Percentiles rank a stretch among this genome's conserved stretches.
These are phyloP conservation scores for Torulaspora globosa DNA, from an alignment of 1,139 yeast species.

Conservation along the genomic window DNA sequence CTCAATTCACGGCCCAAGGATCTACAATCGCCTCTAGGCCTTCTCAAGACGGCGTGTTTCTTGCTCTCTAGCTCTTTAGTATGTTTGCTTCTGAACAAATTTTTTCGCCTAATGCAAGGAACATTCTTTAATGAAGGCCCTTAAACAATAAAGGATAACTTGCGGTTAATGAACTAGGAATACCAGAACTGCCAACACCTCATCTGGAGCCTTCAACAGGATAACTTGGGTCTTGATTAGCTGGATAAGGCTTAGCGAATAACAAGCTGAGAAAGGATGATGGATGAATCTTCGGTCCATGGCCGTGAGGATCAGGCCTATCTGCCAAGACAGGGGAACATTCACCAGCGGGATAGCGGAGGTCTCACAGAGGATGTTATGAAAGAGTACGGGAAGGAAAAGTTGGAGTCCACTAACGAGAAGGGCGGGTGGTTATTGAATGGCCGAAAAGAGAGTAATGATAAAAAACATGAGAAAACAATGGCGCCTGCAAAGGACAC, in stretches of 20 bases:
- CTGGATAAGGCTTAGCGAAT: background rate
- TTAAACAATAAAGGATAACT: background rate
- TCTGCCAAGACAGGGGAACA: conserved; percentile 10
- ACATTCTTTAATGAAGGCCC: conserved; percentile 1
- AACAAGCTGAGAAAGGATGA: background rate
- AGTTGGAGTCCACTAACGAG: conserved; percentile 6
- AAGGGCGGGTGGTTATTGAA: background rate
- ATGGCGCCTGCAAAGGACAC: conserved; percentile 12
- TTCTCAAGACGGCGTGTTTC: background rate
- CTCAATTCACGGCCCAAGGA: background rate
- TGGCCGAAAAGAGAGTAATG: conserved; percentile 2
- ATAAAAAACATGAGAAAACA: background rate
- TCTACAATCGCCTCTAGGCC: background rate
- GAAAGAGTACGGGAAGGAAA: conserved; percentile 13
- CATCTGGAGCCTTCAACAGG: background rate
- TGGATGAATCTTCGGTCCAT: conserved; percentile 11
- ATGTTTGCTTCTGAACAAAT: background rate
- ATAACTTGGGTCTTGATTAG: background rate
- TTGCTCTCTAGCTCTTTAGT: background rate
- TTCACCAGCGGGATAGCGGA: conserved; percentile 10
- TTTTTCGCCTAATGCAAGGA: conserved; percentile 6
- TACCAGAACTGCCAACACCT: background rate
- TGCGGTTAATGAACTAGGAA: background rate
- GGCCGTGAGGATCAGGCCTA: conserved; percentile 13
- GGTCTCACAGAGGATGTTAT: conserved; percentile 11